Base-by-base conservation (phyloP, 345 rosid genomes). In the Salix caprea region DNA sequence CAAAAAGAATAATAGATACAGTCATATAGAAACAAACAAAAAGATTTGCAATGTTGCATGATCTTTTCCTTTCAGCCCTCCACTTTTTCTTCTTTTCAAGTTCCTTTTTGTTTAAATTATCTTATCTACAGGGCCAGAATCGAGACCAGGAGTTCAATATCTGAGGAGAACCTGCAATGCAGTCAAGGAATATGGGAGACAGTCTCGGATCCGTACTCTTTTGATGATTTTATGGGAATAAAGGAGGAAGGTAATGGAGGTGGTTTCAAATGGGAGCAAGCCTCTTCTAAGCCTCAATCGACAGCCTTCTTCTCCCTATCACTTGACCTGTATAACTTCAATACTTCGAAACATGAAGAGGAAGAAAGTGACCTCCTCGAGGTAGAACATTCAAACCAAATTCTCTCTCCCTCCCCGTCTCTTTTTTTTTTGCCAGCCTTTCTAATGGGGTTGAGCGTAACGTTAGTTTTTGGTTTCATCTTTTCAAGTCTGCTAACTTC, bases 111-210 rank as follows among this genome's bases (percentile, higher is more conserved):
- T 82, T 76, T 72, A 52, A 74, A 75, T 24, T 80, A 44, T 26
- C 60, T 23, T 36, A 39, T 32, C 58, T 42, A n/a, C 79, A 86
- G 89, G 70, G 81, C 84, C 11, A 85, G 89, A 86, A 81, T 77
- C 74, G 87, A 86, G 83, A 81, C 76, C 79, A 78, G 65, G 82
- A 85, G 88, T 81, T 84, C 87, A 78, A 80, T 82, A 73, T 84
- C 82, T 84, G 88, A 80, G 83, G 74, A 80, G 71, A 79, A 74
- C 70, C 87, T 79, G 89, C 89, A 83, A 83, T 82, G 86, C 87
- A 78, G 86, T 80, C 79, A 77, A 76, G 85, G 85, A 78, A 78
- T 77, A 75, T 79, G 84, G 67, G 91, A 83, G 56, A 68, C 83
- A 74, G 78, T 72, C 64, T 70, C 82, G 42, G 75, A 62, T 65